Conservation (phyloP, 805 yeast species). For the Candida tammaniensis region DNA sequence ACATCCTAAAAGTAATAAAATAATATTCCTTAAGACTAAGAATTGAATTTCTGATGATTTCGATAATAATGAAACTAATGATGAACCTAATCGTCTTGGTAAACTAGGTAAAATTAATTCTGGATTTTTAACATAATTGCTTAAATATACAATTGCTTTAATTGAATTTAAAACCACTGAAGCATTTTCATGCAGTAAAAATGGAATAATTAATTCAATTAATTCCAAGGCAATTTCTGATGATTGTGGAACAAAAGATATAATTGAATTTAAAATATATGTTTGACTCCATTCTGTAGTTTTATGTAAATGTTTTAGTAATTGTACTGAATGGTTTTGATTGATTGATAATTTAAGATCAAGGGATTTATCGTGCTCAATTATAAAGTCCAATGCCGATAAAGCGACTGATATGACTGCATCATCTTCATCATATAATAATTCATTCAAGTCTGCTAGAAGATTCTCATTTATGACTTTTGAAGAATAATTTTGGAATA, state of each 20-base stretch:
- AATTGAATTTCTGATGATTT: slow-evolving; percentile 85
- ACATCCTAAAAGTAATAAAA: slow-evolving; percentile 65
- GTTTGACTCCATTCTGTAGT: slow-evolving; percentile 73
- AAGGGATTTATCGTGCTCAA: slow-evolving; percentile 52
- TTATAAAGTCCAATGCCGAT: slow-evolving; percentile 61
- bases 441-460: slow-evolving; percentile 47
- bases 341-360: slow-evolving; percentile 48
- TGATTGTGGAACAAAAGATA: slow-evolving; percentile 68
- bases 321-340: slow-evolving; percentile 36
- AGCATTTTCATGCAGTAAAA: slow-evolving; percentile 75
- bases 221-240: slow-evolving; percentile 63
- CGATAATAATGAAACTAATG: slow-evolving; percentile 64
- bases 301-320: slow-evolving; percentile 32
- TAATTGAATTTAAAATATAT: slow-evolving; percentile 60
- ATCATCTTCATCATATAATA: slow-evolving; percentile 56
- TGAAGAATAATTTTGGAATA: slow-evolving; percentile 54
- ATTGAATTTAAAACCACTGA: slow-evolving; percentile 77
- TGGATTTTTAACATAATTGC: slow-evolving; percentile 64
- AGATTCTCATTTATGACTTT: slow-evolving; percentile 43
- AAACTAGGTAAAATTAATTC: slow-evolving; percentile 54
- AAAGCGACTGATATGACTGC: slow-evolving; percentile 70
- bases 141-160: slow-evolving; percentile 65
- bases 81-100: slow-evolving; percentile 60
- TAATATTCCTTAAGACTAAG: slow-evolving; percentile 75
- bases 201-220: slow-evolving; percentile 64